phyloP scores from a whole-genome alignment of 495 filamentous ascomycete species.

The Aspergillus haitiensis region DNA sequence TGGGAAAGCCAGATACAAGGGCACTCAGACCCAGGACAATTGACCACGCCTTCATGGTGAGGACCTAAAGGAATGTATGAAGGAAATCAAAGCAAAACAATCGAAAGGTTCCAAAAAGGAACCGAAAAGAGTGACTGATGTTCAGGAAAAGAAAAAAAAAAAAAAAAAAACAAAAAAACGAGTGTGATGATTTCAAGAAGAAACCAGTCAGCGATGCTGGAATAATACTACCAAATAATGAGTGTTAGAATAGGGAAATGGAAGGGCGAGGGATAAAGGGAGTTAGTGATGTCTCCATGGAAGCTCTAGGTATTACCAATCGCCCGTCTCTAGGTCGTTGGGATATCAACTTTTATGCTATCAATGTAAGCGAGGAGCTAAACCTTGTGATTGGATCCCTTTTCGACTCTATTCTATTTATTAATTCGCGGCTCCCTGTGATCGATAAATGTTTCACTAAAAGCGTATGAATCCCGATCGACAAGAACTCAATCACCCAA shows the following conservation, averaged over 20 bases:
- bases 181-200: not conserved
- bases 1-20: conserved; percentile 1
- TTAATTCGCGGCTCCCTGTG: no score
- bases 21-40: conserved; percentile 8
- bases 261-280: not conserved
- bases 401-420: no score
- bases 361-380: no score
- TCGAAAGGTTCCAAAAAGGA: not conserved
- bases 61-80: not conserved
- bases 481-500: no score
- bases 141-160: not conserved
- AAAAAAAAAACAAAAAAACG: not conserved
- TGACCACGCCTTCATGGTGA: conserved; percentile 12
- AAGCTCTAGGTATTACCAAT: no score
- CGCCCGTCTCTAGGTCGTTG: no score
- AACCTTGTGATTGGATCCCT: no score
- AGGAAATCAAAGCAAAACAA: conserved; percentile 4
- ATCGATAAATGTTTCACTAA: no score
- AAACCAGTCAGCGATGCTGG: not conserved
- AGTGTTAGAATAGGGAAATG: not conserved
- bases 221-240: not conserved
- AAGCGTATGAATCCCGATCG: no score
- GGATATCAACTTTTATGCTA: no score
- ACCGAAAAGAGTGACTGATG: not conserved
- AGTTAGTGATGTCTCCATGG: not conserved